Evolutionary conservation across 2,329 filamentous ascomycete species (phyloP), one percentile per base, ranked within the genome.

Genomic region (Anthostomella pinea): DNA sequence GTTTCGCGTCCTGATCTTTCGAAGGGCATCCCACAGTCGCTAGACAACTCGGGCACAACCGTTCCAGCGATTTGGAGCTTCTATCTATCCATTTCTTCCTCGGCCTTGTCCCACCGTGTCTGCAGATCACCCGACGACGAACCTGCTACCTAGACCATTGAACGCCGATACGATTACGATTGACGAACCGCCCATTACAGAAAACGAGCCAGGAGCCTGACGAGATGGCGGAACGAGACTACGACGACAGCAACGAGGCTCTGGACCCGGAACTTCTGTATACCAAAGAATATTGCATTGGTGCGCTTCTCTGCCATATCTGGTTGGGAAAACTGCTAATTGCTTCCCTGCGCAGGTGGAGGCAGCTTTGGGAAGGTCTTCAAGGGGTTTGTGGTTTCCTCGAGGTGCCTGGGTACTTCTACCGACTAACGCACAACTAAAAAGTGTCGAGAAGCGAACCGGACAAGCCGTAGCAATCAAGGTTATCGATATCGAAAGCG

Each of bases 341-440:
- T 55, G 40, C 20, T 43, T 33, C 8, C 20, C 35, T 38, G 36
- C 35, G 36, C 55, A 89, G 91, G 93, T 53, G 93, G 93, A 53
- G 93, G 93, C 44, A 97, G 91, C 66, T 98, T 98, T 69, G 93
- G 93, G 58, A 95, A 94, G 67, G 93, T 98, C 45, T 98, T 91
- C 77, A 97, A 97, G 77, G 93, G 93, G 87, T 90, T 73, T 43
- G 69, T 59, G 24, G 5, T 38, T 21, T 30, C 13, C 8, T 20
- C 9, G 11, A 16, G 8, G 18, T 19, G 8, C 21, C 8, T 10
- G 21, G 8, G n/a, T n/a, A n/a, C n/a, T n/a, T 16, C 4, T 8
- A n/a, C 6, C 18, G 13, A 16, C 30, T 28, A 23, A 9, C 18
- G 32, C 42, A 39, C 38, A 35, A 33, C 40, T 50, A 43, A 56